Evolutionary conservation across 768 basidiomycete species (phyloP).

Genomic region (Russula lepida): DNA sequence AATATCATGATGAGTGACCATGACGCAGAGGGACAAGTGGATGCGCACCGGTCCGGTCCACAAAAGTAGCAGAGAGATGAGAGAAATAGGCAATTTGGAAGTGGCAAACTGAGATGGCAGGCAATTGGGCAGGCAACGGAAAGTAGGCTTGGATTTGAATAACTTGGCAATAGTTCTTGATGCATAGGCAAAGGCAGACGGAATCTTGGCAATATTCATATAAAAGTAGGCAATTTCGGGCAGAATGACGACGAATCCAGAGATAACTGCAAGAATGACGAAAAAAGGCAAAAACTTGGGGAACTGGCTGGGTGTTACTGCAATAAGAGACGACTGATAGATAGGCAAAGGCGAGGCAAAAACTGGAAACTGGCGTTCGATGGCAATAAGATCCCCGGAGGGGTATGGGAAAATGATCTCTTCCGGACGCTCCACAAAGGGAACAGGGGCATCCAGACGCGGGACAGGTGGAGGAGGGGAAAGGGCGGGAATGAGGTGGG

Average conservation of each 20-base stretch:
- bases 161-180: background rate
- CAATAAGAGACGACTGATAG: constrained; percentile 7
- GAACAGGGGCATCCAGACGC: background rate
- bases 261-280: background rate
- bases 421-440: background rate
- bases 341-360: background rate
- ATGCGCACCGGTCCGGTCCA: constrained; percentile 10
- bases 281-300: background rate
- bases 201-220: background rate
- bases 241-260: background rate
- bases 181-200: background rate
- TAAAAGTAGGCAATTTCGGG: background rate
- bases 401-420: background rate
- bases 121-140: background rate
- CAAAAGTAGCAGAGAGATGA: background rate
- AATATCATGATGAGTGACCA: background rate
- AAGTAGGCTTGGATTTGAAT: background rate
- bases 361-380: background rate
- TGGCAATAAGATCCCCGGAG: background rate
- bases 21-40: background rate
- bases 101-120: background rate
- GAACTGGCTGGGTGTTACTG: background rate
- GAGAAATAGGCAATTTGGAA: background rate
- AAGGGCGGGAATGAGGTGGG: background rate
- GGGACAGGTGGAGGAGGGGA: background rate